Conservation (phyloP, 2,329 filamentous ascomycete genomes). For the Fusarium sublunatum region DNA sequence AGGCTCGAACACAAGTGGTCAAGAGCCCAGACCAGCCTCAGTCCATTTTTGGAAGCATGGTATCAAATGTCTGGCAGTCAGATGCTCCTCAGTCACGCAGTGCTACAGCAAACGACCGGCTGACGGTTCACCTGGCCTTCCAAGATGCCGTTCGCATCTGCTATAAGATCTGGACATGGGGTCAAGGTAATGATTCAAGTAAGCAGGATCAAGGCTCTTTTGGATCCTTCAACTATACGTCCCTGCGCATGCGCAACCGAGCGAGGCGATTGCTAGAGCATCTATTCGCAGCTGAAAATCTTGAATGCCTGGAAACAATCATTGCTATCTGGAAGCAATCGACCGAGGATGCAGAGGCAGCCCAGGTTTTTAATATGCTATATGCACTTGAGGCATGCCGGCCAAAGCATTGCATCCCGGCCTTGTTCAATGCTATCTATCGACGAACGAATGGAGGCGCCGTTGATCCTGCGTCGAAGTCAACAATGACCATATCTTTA, state of each 20-base stretch:
- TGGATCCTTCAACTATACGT: conserved; percentile 91
- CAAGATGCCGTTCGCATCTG: conserved; percentile 95
- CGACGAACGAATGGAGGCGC: conserved; percentile 88
- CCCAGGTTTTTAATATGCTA: conserved; percentile 83
- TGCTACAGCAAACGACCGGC: conserved; percentile 88
- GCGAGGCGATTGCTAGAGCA: conserved; percentile 90
- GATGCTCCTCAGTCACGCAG: conserved; percentile 82
- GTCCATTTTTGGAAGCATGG: conserved; percentile 93
- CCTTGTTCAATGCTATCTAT: conserved; percentile 95
- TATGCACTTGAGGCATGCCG: conserved; percentile 91
- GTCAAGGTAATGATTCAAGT: conserved; percentile 69
- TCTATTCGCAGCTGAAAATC: conserved; percentile 88
- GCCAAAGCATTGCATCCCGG: conserved; percentile 90
- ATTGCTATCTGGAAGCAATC: conserved; percentile 82
- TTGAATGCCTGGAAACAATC: conserved; percentile 93
- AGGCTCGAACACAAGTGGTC: conserved; percentile 72
- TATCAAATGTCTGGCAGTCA: conserved; percentile 87
- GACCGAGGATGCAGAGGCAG: conserved; percentile 59
- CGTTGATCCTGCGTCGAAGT: conserved; percentile 82
- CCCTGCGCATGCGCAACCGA: conserved; percentile 88
- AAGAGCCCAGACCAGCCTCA: conserved; percentile 87
- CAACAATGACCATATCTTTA: conserved; percentile 86
- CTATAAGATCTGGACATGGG: conserved; percentile 96
- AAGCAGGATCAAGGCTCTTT: conserved; percentile 73
- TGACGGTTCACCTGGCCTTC: conserved; percentile 95